Percentiles rank a stretch among this genome's conserved stretches.
These are phyloP conservation scores for Colletotrichum sp. DNA, from an alignment of 2,329 filamentous ascomycete species.

Conservation along the genomic window DNA sequence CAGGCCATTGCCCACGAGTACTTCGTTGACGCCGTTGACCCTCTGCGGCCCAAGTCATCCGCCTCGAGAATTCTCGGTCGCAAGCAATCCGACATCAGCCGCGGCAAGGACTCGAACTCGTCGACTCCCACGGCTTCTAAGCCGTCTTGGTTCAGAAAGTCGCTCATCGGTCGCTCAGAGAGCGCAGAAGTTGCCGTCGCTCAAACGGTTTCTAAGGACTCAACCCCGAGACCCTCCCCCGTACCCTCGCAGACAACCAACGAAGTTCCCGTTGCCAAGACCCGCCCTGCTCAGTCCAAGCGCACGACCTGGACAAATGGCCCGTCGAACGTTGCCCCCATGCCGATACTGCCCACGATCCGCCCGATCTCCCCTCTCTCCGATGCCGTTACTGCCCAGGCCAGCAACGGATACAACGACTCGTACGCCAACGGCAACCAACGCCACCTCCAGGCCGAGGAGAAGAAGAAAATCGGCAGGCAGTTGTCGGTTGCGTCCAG, in stretches of 20 bases:
- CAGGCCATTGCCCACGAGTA: constrained; percentile 97
- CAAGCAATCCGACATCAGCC: constrained; percentile 85
- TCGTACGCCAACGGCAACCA: constrained; percentile 38
- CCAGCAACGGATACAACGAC: constrained; percentile 65
- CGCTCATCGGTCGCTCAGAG: constrained; percentile 82
- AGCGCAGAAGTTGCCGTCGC: constrained; percentile 65
- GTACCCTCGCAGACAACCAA: constrained; percentile 44
- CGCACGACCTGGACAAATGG: constrained; percentile 94
- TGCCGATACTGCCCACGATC: constrained; percentile 95
- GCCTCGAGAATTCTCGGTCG: constrained; percentile 83
- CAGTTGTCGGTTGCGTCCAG: constrained; percentile 92
- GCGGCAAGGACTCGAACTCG: constrained; percentile 66
- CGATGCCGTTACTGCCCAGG: constrained; percentile 89
- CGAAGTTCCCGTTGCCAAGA: constrained; percentile 48
- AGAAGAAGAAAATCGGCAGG: constrained; percentile 91
- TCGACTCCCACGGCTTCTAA: constrained; percentile 73
- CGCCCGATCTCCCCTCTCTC: constrained; percentile 96
- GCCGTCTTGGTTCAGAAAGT: constrained; percentile 96
- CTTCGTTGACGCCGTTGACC: constrained; percentile 91
- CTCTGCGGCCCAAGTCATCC: constrained; percentile 88
- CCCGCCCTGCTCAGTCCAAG: constrained; percentile 69
- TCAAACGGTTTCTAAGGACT: constrained; percentile 53
- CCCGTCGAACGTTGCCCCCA: constrained; percentile 79
- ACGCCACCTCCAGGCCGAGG: constrained; percentile 41
- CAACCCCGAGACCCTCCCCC: constrained; percentile 49